A percentile compares a stretch with the other conserved stretches of the same genome.
phyloP scores from a whole-genome alignment of 441 rosid genomes.

The Populus hybrid region DNA sequence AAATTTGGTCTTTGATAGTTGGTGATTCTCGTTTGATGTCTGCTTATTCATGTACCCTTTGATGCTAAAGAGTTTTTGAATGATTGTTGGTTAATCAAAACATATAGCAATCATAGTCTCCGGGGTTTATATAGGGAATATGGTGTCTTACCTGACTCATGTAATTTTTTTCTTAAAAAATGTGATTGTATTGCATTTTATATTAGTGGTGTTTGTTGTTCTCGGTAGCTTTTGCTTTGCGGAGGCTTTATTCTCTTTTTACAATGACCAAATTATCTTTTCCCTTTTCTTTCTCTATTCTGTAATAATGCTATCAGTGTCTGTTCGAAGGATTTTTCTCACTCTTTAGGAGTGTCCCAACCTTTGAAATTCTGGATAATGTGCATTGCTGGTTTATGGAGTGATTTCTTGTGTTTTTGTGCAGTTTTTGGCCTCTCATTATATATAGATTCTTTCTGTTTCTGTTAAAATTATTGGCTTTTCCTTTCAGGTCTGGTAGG shows the following conservation, averaged over 20 bases:
- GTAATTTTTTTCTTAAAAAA: background rate
- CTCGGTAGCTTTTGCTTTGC: background rate
- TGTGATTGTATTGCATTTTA: background rate
- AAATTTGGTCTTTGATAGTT: background rate
- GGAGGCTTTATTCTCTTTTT: no score
- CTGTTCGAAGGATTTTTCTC: background rate
- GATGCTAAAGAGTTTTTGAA: background rate
- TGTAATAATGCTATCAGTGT: background rate
- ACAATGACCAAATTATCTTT: no score
- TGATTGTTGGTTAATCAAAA: background rate
- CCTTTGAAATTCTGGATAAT: background rate
- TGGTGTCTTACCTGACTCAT: background rate
- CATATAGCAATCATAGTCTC: background rate
- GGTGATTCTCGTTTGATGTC: background rate
- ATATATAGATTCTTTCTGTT: background rate
- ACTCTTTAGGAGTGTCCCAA: background rate
- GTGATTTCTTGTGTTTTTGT: background rate
- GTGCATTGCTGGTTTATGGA: background rate
- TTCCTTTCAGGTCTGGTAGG: conserved; percentile 69
- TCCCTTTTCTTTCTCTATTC: no score
- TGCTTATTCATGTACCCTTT: background rate
- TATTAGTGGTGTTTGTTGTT: background rate
- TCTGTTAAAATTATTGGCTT: conserved; percentile 5
- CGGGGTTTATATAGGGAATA: background rate
- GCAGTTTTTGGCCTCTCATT: background rate